A percentile compares a stretch with the other conserved stretches of the same genome.
Evolutionary conservation across 1,284 basidiomycete genomes (phyloP).

Genomic region (Trametes pubescens): DNA sequence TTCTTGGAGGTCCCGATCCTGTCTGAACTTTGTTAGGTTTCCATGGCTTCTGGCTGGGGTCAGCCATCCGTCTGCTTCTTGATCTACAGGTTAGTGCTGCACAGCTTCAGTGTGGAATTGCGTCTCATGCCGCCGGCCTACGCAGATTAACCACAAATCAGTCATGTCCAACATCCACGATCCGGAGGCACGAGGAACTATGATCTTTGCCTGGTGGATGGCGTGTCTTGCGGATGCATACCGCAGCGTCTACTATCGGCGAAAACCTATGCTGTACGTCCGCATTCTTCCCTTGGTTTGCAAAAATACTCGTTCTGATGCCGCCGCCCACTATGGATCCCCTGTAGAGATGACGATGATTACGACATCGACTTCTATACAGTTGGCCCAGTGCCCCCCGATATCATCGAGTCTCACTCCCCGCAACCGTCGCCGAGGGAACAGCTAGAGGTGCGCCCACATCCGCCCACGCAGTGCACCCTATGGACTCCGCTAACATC

Average conservation of each 20-base stretch:
- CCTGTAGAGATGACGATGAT: slow-evolving; percentile 62
- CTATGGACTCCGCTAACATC: slow-evolving; percentile 6
- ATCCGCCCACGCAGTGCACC: slow-evolving; percentile 3
- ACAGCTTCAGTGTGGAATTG: not conserved
- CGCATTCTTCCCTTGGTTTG: slow-evolving; percentile 23
- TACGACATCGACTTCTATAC: slow-evolving; percentile 85
- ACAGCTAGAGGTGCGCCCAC: slow-evolving; percentile 69
- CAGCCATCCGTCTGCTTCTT: slow-evolving; percentile 79
- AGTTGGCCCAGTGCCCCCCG: slow-evolving; percentile 64
- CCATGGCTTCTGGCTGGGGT: slow-evolving; percentile 82
- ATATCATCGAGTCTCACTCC: slow-evolving; percentile 54
- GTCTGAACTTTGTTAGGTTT: slow-evolving; percentile 57
- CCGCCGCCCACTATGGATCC: not conserved
- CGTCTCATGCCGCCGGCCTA: slow-evolving; percentile 21
- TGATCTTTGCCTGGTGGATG: slow-evolving; percentile 88
- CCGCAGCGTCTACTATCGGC: slow-evolving; percentile 65
- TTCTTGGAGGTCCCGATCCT: not conserved
- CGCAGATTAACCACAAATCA: slow-evolving; percentile 82
- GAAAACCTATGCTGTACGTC: slow-evolving; percentile 71
- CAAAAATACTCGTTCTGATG: slow-evolving; percentile 12
- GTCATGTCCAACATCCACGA: slow-evolving; percentile 74
- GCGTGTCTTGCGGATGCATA: slow-evolving; percentile 68
- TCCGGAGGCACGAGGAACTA: slow-evolving; percentile 75
- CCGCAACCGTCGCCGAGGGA: slow-evolving; percentile 71
- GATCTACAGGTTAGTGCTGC: slow-evolving; percentile 65